Base-by-base conservation (phyloP, 495 filamentous ascomycete species). In the Glarea lozoyensis region DNA sequence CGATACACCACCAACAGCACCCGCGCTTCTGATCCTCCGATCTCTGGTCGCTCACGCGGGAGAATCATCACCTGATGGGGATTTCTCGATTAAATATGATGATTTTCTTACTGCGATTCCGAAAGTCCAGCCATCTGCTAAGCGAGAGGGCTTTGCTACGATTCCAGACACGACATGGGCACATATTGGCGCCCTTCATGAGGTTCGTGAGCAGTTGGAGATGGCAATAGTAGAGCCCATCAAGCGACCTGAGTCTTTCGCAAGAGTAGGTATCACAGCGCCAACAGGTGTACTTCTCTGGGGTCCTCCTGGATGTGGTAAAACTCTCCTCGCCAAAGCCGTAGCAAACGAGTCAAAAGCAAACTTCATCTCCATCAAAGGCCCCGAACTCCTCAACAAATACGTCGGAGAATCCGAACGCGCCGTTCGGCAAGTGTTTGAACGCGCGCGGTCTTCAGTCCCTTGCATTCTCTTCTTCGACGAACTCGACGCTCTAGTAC, bases 381-480 rank as follows among this genome's bases (percentile, higher is more conserved):
- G 92, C 0, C 90, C 92, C 2, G 89, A 96, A 54, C 69, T 96
- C 2, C 74, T 93, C 31, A 94, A 94, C 65, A 95, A 95, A 63
- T 98, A 86, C 52, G 88, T 98, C 20, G 92, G 92, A 50, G 92
- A 98, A 59, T 89, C 83, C 15, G 92, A 98, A 60, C 79, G 88
- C 13, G 86, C 92, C 0, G 85, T 98, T 3, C 80, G 92, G 12
- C 86, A 94, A 58, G 85, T 96, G 2, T 98, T 98, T 58, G 76
- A 81, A 35, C 82, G 92, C 11, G 92, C 92, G 9, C 76, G 89
- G 19, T 84, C 84, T 0, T 86, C 79, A 6, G 73, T 92, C 1
- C 92, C 92, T 16, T 96, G 90, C 57, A 85, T 98, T 36, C 80
- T 98, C 45, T 97, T 98, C 74, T 97, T 98, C 59, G 92, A 98